phyloP scores from a whole-genome alignment of 78 protist genomes.

The Neovahlkampfia damariscottae region DNA sequence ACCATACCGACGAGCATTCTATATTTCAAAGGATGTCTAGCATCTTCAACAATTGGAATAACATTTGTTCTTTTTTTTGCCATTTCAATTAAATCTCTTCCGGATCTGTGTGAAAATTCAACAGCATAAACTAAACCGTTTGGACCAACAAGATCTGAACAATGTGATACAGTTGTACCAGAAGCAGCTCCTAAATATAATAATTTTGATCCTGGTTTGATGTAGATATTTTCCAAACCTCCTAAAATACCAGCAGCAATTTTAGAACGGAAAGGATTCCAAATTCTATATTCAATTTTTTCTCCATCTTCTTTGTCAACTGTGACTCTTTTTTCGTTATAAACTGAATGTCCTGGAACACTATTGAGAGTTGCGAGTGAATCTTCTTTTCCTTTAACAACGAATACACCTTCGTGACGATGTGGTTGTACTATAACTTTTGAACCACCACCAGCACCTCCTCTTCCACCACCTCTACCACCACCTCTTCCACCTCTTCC shows the following conservation, averaged over 20 bases:
- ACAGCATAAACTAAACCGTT: slow-evolving; percentile 94
- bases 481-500: slow-evolving; percentile 18
- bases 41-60: slow-evolving; percentile 99
- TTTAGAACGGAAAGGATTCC: slow-evolving; percentile 99
- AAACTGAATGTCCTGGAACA: slow-evolving; percentile 94
- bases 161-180: slow-evolving; percentile 99
- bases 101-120: slow-evolving; percentile 96
- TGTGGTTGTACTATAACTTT: slow-evolving; percentile 87
- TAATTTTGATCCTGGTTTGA: slow-evolving; percentile 95
- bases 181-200: slow-evolving; percentile 99
- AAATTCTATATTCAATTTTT: slow-evolving; percentile 98
- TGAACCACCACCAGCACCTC: slow-evolving; percentile 59
- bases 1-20: slow-evolving; percentile 98
- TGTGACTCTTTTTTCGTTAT: slow-evolving; percentile 96
- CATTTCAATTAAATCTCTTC: slow-evolving; percentile 95
- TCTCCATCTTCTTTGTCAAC: not conserved
- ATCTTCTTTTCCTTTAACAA: slow-evolving; percentile 86
- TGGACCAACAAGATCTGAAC: slow-evolving; percentile 97
- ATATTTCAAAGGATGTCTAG: slow-evolving; percentile 96
- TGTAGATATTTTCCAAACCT: slow-evolving; percentile 87
- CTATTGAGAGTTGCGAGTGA: slow-evolving; percentile 77
- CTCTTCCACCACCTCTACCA: slow-evolving; percentile 50
- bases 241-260: slow-evolving; percentile 94
- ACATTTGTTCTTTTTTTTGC: slow-evolving; percentile 97
- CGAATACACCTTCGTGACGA: slow-evolving; percentile 67